phyloP scores from a whole-genome alignment of 179 eudicot species.

The Silene vulgaris region DNA sequence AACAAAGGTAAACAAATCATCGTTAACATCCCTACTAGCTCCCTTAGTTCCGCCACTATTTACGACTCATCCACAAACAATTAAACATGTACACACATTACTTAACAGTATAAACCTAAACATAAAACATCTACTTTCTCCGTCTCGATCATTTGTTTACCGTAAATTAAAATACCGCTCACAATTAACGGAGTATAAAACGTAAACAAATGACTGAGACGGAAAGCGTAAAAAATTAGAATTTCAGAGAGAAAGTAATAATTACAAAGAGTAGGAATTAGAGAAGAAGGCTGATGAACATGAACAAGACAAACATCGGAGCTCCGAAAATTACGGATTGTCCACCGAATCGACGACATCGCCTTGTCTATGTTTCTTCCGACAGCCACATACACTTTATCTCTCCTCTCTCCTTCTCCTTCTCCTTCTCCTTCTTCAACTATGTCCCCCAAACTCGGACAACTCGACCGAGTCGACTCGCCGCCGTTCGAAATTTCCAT shows the following conservation, averaged over 20 bases:
- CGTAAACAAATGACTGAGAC: no score
- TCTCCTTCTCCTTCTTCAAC: constrained; percentile 12
- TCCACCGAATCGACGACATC: constrained; percentile 50
- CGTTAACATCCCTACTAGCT: no score
- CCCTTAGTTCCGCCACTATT: no score
- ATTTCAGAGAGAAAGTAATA: background rate
- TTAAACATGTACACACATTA: no score
- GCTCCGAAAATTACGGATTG: constrained; percentile 32
- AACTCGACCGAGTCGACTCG: background rate
- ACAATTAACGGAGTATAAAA: no score
- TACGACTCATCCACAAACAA: no score
- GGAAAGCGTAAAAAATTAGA: background rate
- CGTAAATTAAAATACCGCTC: no score
- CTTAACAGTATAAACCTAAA: no score
- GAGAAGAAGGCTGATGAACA: constrained; percentile 70
- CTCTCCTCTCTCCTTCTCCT: constrained; percentile 20
- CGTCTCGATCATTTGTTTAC: no score
- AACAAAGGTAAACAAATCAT: no score
- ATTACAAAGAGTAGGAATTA: constrained; percentile 68
- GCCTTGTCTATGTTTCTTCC: constrained; percentile 52
- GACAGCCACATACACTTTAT: constrained; percentile 60
- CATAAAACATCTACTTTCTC: no score
- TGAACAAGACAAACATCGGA: constrained; percentile 51
- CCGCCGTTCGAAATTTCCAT: no score
- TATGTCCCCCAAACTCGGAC: background rate